Evolutionary conservation across 306 rosid species (phyloP), one percentile per base, ranked within the genome.

Genomic region (Senna siamea): DNA sequence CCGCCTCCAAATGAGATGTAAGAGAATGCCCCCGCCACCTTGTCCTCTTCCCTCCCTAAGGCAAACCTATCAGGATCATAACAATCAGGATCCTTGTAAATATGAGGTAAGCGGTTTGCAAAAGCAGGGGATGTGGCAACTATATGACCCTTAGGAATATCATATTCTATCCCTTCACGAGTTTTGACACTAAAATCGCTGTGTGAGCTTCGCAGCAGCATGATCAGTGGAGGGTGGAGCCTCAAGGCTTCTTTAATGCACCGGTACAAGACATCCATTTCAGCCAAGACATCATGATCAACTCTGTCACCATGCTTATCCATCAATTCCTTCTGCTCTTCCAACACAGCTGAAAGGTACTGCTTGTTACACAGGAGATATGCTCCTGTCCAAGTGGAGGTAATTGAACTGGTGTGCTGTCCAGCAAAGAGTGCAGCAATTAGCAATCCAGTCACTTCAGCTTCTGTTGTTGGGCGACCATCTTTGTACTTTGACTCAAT

Each of bases 331-430:
- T 71, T 82, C 87, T 94, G 98, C 83, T 94, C 98, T 37, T 89
- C 93, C 74, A 67, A 47, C 19, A 72, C 97, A 62, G 93, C 89
- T 48, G 97, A 78, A 59, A 91, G 81, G 83, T 82, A 89, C 81
- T 88, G 51, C 61, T 81, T 85, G 86, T 94, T 81, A 32, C 82
- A 63, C 48, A 94, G 83, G 76, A 94, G 95, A 77, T 89, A 91
- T 26, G 97, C 96, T 26, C 98, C 98, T 0, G 98, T 91, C 98
- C 97, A 94, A 81, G 96, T 88, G 52, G 98, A 94, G 73, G 98
- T 91, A 74, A 94, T 91, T 4, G 98, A 94, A 68, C 98, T 94
- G 6, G 97, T 94, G 81, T 94, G 98, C 78, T 94, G 98, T 9
- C 98, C 94, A 11, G 94, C 94, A 73, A 89, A 89, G 54, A 89